These are phyloP conservation scores for Viola pubescens DNA, from an alignment of 441 rosid species.

Conservation along the genomic window DNA sequence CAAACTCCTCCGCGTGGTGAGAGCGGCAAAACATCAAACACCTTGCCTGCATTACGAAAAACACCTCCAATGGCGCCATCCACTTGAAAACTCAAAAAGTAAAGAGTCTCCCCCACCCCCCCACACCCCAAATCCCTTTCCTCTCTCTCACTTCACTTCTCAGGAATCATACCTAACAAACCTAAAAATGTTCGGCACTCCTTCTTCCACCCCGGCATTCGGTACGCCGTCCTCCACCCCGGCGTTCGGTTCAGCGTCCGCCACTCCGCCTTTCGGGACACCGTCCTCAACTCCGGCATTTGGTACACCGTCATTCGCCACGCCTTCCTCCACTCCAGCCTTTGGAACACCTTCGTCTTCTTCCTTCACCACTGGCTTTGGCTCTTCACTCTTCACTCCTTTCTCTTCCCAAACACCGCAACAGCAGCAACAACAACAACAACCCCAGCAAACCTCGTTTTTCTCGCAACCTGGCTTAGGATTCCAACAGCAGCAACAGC, in stretches of 20 bases:
- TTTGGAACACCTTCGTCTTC: slow-evolving; percentile 67
- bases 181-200: slow-evolving; percentile 36
- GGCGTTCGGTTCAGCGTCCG: slow-evolving; percentile 19
- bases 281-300: slow-evolving; percentile 44
- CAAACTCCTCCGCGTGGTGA: neutral
- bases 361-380: slow-evolving; percentile 60
- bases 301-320: slow-evolving; percentile 44
- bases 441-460: slow-evolving; percentile 15
- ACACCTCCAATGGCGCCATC: neutral
- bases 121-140: too few species aligned
- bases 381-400: slow-evolving; percentile 53
- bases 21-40: slow-evolving; percentile 17
- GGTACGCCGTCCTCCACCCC: slow-evolving; percentile 26
- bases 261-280: slow-evolving; percentile 32
- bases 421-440: slow-evolving; percentile 44
- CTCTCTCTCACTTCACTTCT: neutral
- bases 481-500: slow-evolving; percentile 44
- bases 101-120: neutral
- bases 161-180: neutral
- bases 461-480: slow-evolving; percentile 47
- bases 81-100: neutral
- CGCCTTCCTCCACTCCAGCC: slow-evolving; percentile 44
- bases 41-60: slow-evolving; percentile 5
- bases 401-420: slow-evolving; percentile 57
- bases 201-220: slow-evolving; percentile 25